These are phyloP conservation scores for Colletotrichum eremochloae DNA, from an alignment of 2,329 filamentous ascomycete genomes.

Conservation along the genomic window DNA sequence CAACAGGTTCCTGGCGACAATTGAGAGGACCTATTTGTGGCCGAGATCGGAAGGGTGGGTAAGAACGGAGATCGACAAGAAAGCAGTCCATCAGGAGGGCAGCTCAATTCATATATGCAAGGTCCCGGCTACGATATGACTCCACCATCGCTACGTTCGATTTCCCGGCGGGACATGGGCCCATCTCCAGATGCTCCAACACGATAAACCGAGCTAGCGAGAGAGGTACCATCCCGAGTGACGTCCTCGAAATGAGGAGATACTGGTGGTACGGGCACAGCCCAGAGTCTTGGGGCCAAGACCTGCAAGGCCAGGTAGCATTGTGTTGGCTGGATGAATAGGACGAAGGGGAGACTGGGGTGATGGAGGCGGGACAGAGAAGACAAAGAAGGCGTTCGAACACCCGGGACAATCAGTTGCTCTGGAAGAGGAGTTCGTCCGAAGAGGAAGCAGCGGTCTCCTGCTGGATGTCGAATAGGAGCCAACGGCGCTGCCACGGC, in stretches of 20 bases:
- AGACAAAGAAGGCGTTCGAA: constrained; percentile 1
- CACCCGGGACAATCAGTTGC: not conserved
- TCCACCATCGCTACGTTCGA: constrained; percentile 25
- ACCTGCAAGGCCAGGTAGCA: constrained; percentile 16
- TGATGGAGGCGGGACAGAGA: not conserved
- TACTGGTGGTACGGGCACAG: constrained; percentile 4
- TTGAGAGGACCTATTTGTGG: constrained; percentile 25
- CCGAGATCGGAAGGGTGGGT: constrained; percentile 16
- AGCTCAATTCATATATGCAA: constrained; percentile 40
- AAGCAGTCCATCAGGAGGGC: constrained; percentile 12
- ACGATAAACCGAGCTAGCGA: not conserved
- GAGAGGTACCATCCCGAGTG: constrained; percentile 7
- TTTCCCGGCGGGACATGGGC: constrained; percentile 14
- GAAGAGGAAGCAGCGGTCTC: constrained; percentile 15
- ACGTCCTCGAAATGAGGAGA: constrained; percentile 39
- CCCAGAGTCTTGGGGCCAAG: constrained; percentile 32
- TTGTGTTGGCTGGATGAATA: constrained; percentile 22
- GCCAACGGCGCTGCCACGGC: constrained; percentile 24
- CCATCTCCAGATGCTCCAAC: constrained; percentile 19
- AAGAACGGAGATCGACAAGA: not conserved
- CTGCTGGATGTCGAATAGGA: constrained; percentile 12
- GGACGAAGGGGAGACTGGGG: constrained; percentile 1
- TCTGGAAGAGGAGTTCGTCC: constrained; percentile 20
- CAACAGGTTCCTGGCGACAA: not conserved
- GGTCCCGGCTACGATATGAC: constrained; percentile 23